Base-by-base conservation (phyloP, 208 protist species). In the Strigomonas culicis region DNA sequence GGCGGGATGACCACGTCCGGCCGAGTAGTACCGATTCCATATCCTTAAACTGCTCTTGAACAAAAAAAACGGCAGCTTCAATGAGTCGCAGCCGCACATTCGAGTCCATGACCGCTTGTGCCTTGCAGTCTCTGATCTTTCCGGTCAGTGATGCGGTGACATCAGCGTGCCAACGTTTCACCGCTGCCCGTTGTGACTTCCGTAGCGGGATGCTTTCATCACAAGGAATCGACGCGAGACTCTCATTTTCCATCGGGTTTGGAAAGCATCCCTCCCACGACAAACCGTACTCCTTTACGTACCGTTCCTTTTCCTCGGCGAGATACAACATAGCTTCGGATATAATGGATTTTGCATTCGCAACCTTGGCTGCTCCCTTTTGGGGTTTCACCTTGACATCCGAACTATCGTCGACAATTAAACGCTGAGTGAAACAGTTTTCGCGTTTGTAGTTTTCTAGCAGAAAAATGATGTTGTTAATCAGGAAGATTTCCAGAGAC, bases 381-480 rank as follows among this genome's bases (percentile, higher is more conserved):
- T 58, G 11, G 24, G 6, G 7, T 31, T 34, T 34, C 30, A 10
- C 32, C 25, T 7, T 30, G 19, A 13, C 4, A 1, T 11, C 30
- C 3, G 49, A 13, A 19, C 22, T 1, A 21, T 44, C 57, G 21
- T 46, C 52, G 3, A 34, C 19, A 32, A 83, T 50, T 10, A 71
- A 49, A 13, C 84, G 74, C n/a, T 55, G 57, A 34, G 66, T 55
- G 63, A 95, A 95, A 63, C 83, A 90, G 22, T 62, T 15, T 57
- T 92, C 89, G 11, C 84, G 80, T 2, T 64, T 59, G 70, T 92
- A 95, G 62, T 76, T 88, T 25, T 91, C 81, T 25, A 74, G 62
- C 31, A 95, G 62, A 44, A 95, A 90, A 30, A 75, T 49, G 4
- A 90, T 57, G 68, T 90, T 95, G 70, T 92, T 95, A 44, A 92